These are phyloP conservation scores for Penicillium glabrum DNA, from an alignment of 2,329 filamentous ascomycete species.

Conservation along the genomic window DNA sequence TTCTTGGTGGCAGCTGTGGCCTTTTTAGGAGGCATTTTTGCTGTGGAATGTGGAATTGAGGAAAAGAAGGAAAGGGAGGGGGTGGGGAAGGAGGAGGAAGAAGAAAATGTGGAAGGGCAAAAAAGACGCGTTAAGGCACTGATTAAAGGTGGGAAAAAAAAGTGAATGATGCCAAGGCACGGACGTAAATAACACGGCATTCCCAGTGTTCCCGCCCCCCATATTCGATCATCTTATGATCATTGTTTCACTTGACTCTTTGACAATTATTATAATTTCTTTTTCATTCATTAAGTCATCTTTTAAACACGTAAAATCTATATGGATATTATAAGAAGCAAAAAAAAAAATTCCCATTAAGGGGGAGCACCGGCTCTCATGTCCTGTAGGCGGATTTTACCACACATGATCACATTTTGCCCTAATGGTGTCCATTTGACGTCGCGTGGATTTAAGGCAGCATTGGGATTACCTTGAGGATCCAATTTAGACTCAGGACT, in stretches of 20 bases:
- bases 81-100: background rate
- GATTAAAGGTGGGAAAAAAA: conserved; percentile 11
- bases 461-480: conserved; percentile 52
- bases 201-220: conserved; percentile 3
- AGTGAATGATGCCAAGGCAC: conserved; percentile 7
- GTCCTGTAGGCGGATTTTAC: conserved; percentile 48
- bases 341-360: background rate
- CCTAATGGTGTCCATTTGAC: conserved; percentile 77
- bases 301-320: background rate
- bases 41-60: conserved; percentile 9
- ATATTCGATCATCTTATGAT: background rate
- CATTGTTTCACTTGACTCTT: background rate
- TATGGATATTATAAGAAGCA: background rate
- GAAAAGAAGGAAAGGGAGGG: conserved; percentile 1
- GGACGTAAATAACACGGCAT: conserved; percentile 23
- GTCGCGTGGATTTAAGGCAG: conserved; percentile 65
- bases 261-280: background rate
- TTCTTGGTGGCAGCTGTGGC: conserved; percentile 7
- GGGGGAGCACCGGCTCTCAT: background rate
- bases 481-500: conserved; percentile 62
- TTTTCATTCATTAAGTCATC: background rate
- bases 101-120: background rate
- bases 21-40: conserved; percentile 33
- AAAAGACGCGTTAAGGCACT: conserved; percentile 3
- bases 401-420: conserved; percentile 80